phyloP scores from a whole-genome alignment of 2,329 filamentous ascomycete genomes.

The Aspergillus jensenii region DNA sequence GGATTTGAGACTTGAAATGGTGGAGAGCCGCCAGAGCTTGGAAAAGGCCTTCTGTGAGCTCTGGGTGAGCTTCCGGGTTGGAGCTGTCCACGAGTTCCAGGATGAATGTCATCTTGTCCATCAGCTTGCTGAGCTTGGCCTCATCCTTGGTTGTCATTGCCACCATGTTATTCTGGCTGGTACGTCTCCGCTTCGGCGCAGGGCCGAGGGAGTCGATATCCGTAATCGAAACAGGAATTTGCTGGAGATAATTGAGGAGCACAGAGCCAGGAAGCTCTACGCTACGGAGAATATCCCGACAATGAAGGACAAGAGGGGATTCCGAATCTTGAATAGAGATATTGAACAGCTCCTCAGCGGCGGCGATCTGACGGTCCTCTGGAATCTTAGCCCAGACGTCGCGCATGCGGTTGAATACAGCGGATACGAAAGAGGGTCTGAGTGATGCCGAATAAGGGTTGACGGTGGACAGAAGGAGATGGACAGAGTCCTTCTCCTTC shows the following conservation, averaged over 20 bases:
- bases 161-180: constrained; percentile 69
- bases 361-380: constrained; percentile 36
- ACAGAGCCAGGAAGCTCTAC: constrained; percentile 73
- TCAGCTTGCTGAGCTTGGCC: constrained; percentile 63
- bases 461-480: constrained; percentile 54
- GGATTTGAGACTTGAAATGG: constrained; percentile 75
- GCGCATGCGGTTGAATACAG: constrained; percentile 68
- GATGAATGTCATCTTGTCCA: constrained; percentile 80
- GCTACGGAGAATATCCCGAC: constrained; percentile 68
- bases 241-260: constrained; percentile 70
- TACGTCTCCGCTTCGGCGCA: constrained; percentile 75
- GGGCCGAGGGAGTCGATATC: constrained; percentile 71
- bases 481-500: constrained; percentile 59
- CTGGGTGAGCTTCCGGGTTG: constrained; percentile 68
- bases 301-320: constrained; percentile 30
- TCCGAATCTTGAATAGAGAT: constrained; percentile 36
- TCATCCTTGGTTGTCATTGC: constrained; percentile 62
- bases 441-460: constrained; percentile 41
- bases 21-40: constrained; percentile 83
- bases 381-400: constrained; percentile 64
- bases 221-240: constrained; percentile 67
- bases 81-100: constrained; percentile 85
- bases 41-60: constrained; percentile 78
- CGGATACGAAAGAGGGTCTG: constrained; percentile 59
- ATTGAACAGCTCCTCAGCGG: constrained; percentile 42